phyloP scores from a whole-genome alignment of 1,139 yeast genomes.

The Diutina neorugosa region DNA sequence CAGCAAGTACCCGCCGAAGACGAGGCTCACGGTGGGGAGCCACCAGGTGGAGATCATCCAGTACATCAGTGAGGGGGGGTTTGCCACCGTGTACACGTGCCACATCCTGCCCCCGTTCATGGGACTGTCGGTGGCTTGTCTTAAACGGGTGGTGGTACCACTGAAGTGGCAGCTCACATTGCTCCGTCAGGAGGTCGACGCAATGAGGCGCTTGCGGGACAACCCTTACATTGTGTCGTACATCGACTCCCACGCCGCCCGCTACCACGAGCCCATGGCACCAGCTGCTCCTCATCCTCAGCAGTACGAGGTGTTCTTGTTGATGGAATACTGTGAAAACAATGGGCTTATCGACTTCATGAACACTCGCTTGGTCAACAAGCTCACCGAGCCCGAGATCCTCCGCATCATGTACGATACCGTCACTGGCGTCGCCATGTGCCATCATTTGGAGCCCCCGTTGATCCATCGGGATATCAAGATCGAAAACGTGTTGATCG shows the following conservation, averaged over 20 bases:
- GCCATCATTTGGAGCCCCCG: conserved; percentile 77
- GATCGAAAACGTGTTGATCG: conserved; percentile 86
- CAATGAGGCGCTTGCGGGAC: conserved; percentile 71
- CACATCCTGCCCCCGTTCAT: conserved; percentile 38
- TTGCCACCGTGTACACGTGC: conserved; percentile 68
- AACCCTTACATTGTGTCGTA: conserved; percentile 74
- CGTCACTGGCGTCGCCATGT: conserved; percentile 72
- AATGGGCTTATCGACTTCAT: conserved; percentile 87
- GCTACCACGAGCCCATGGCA: too few species aligned
- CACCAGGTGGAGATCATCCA: conserved; percentile 45
- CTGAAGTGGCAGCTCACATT: conserved; percentile 57
- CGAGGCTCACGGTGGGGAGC: conserved; percentile 51
- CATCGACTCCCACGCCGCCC: conserved; percentile 91
- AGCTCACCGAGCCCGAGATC: conserved; percentile 74
- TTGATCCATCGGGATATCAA: conserved; percentile 88
- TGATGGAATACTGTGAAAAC: conserved; percentile 86
- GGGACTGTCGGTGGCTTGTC: conserved; percentile 44
- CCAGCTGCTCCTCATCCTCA: too few species aligned
- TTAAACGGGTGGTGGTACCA: conserved; percentile 67
- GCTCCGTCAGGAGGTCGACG: conserved; percentile 69
- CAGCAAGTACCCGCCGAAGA: conserved; percentile 50
- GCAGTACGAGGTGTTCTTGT: conserved; percentile 75
- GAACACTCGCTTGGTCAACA: conserved; percentile 80
- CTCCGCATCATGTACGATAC: conserved; percentile 74
- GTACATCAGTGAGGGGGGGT: conserved; percentile 61